Conservation (phyloP, 2,329 filamentous ascomycete genomes). For the Talaromyces sp. region DNA sequence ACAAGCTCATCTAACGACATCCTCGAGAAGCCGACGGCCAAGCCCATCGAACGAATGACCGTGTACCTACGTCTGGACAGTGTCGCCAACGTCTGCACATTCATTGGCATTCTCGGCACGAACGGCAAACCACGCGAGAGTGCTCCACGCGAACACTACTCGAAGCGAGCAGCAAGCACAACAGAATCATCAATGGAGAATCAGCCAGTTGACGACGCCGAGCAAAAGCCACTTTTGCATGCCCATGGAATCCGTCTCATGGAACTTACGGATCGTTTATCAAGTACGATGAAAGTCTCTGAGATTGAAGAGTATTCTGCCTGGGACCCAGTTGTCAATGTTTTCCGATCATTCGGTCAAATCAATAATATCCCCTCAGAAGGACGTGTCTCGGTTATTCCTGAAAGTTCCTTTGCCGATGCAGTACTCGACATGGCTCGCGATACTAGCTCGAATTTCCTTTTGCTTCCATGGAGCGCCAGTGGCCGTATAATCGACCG, state of each 20-base stretch:
- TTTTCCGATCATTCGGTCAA: slow-evolving; percentile 83
- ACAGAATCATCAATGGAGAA: slow-evolving; percentile 24
- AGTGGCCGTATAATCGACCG: slow-evolving; percentile 72
- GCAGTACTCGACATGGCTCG: slow-evolving; percentile 69
- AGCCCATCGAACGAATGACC: slow-evolving; percentile 64
- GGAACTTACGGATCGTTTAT: slow-evolving; percentile 87
- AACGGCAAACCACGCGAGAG: slow-evolving; percentile 42
- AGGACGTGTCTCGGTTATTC: slow-evolving; percentile 76
- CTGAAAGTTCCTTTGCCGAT: slow-evolving; percentile 74
- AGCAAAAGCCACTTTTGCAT: slow-evolving; percentile 53
- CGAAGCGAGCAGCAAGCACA: slow-evolving; percentile 26
- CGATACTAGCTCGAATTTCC: slow-evolving; percentile 68
- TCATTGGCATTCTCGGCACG: slow-evolving; percentile 75
- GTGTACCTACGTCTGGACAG: slow-evolving; percentile 84
- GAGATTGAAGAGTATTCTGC: slow-evolving; percentile 72
- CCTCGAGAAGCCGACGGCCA: slow-evolving; percentile 42
- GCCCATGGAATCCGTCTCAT: slow-evolving; percentile 83
- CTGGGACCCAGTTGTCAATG: slow-evolving; percentile 83
- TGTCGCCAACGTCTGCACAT: slow-evolving; percentile 75
- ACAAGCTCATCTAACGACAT: slow-evolving; percentile 22
- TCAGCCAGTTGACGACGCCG: slow-evolving; percentile 25
- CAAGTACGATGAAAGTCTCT: slow-evolving; percentile 90
- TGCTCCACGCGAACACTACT: slow-evolving; percentile 33
- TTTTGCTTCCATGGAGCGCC: slow-evolving; percentile 88
- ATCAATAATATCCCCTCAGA: slow-evolving; percentile 80